phyloP scores from a whole-genome alignment of 768 basidiomycete genomes.

The Auriscalpium orientale region DNA sequence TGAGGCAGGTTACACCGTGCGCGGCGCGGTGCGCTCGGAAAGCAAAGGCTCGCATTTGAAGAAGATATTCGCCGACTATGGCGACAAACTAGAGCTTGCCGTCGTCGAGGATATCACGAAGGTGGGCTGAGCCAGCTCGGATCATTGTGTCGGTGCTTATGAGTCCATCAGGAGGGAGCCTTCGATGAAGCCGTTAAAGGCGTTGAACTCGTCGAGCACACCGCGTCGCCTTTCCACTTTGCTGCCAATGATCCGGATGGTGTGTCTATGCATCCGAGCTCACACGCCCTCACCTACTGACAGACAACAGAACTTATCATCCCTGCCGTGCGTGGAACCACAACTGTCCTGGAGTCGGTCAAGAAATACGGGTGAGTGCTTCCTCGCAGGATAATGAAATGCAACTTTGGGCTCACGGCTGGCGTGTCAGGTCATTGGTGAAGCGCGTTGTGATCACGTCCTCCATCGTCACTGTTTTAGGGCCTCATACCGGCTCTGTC shows the following conservation, averaged over 20 bases:
- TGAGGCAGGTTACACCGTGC: slow-evolving; percentile 31
- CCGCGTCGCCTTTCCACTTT: no score
- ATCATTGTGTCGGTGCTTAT: neutral
- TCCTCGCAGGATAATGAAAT: no score
- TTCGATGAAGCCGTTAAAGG: slow-evolving; percentile 39
- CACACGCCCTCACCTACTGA: no score
- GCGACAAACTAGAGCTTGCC: no score
- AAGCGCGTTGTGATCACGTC: slow-evolving; percentile 38
- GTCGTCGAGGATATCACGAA: no score
- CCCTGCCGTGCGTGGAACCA: slow-evolving; percentile 34
- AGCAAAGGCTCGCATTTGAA: no score
- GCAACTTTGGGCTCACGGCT: neutral
- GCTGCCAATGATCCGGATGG: slow-evolving; percentile 16
- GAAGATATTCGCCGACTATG: no score
- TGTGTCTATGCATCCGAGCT: no score
- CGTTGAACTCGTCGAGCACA: slow-evolving; percentile 31
- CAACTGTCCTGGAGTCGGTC: slow-evolving; percentile 28
- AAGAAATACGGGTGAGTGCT: slow-evolving; percentile 19
- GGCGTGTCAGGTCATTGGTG: slow-evolving; percentile 19
- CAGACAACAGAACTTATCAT: no score
- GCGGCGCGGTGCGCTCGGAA: slow-evolving; percentile 45
- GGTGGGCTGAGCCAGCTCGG: slow-evolving; percentile 17
- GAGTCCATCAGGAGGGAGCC: slow-evolving; percentile 16
- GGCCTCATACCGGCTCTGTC: no score
- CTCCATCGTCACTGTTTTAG: slow-evolving; percentile 27